Evolutionary conservation across 768 basidiomycete genomes (phyloP), one percentile per base, ranked within the genome.

Genomic region (Lactarius akahatsu): DNA sequence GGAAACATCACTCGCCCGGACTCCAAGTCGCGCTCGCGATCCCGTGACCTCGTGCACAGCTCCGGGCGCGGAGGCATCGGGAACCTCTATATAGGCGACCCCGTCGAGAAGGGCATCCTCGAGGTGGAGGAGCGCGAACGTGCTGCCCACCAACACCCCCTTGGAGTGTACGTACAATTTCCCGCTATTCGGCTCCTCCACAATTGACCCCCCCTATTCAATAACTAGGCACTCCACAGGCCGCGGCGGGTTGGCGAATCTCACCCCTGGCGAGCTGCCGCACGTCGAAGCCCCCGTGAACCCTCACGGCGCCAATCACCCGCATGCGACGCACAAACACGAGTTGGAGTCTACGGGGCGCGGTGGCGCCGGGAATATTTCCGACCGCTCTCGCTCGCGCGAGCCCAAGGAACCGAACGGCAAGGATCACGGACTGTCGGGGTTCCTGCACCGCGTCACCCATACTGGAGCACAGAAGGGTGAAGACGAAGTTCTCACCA

Each of bases 171-270:
- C 65, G 83, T 79, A 23, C 11, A 11, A 5, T 60, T 13, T 16
- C 61, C 50, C 8, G 26, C 10, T 40, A 45, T 32, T 15, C 23
- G 50, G 23, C 18, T 43, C 40, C 34, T 23, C 13, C 16, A 13
- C 26, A 26, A 1, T 30, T 50, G 47, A 23, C 23, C 20, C 10
- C 4, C 20, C 18, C 10, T 47, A 8, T 45, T 23, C 20, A 4
- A 10, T 38, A n/a, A 11, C 20, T 9, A 87, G 86, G 16, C 87
- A 89, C 73, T 89, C 87, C 4, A 85, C 83, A 0, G 88, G 88
- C 55, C 85, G 89, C 59, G 89, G 89, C 41, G 89, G 89, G n/a
- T 68, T 74, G 7, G 89, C 85, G 3, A 90, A 90, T 68, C 71
- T 89, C 26, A 83, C 82, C 6, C 15, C 61, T 23, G 62, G 70